These are phyloP conservation scores for Infundibulicybe gibba DNA, from an alignment of 768 basidiomycete genomes.

Conservation along the genomic window DNA sequence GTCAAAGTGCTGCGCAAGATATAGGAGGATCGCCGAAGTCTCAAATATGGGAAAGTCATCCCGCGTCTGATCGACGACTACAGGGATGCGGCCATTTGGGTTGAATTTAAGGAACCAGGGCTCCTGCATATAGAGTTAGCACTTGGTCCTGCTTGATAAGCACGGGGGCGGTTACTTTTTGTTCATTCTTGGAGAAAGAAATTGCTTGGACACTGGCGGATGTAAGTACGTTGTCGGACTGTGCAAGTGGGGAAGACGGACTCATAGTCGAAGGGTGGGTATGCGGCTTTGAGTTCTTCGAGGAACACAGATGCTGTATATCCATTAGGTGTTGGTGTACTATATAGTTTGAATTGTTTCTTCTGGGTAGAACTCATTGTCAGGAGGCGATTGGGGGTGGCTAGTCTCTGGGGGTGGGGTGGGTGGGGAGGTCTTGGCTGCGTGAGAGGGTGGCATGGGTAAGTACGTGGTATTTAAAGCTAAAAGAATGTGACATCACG, in stretches of 20 bases:
- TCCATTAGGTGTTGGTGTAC: conserved; percentile 60
- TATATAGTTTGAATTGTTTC: conserved; percentile 50
- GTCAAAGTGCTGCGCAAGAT: conserved; percentile 80
- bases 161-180: conserved; percentile 50
- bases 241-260: conserved; percentile 10
- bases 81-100: conserved; percentile 72
- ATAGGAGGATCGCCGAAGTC: conserved; percentile 79
- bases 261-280: conserved; percentile 46
- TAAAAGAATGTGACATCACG: too few species aligned
- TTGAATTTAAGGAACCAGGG: conserved; percentile 75
- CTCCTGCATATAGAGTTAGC: conserved; percentile 26
- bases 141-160: too few species aligned
- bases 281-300: conserved; percentile 59
- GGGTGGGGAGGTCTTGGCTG: conserved; percentile 5
- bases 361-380: conserved; percentile 21
- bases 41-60: conserved; percentile 71
- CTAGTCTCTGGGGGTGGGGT: conserved; percentile 22
- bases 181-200: conserved; percentile 58
- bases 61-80: conserved; percentile 56
- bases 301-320: conserved; percentile 45
- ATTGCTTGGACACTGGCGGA: conserved; percentile 44
- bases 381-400: too few species aligned
- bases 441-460: not conserved
- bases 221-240: not conserved
- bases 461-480: not conserved